Base-by-base conservation (phyloP, 139 green algal genomes). In the Closterium sp. region DNA sequence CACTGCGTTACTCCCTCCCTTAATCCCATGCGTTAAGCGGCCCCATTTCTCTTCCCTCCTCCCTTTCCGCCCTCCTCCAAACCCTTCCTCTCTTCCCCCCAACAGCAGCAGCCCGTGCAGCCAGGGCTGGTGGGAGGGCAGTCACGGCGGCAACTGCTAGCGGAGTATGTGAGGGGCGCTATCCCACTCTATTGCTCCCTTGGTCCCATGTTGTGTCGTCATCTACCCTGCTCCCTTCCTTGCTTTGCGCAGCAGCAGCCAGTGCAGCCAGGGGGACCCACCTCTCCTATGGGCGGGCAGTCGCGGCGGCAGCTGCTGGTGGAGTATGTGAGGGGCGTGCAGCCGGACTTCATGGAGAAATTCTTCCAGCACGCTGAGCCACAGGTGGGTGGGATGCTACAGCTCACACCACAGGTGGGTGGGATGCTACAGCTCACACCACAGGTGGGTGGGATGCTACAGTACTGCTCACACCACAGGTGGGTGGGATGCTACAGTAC, bases 311-410 rank as follows among this genome's bases (percentile, higher is more conserved):
- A 94, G 30, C 86, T 93, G n/a, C 90, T 94, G 76, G 91, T 95
- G 32, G 92, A 95, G 21, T 95, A 93, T 34, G 92, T 96, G 12
- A 31, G 87, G 28, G 88, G n/a, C 8, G 94, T 95, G 69, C 55
- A 95, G 93, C 92, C 92, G 2, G 88, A 94, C 30, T 90, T 92
- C 76, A 91, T 95, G 89, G 93, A 94, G 8, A 34, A 55, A 16
- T 94, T 94, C 55, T 33, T 88, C 34, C 34, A 93, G 4, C 86
- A 33, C 25, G 86, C 90, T 2, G 33, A 43, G 25, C 31, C 30
- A 16, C 85, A 88, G 85, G 85, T 88, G 32, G 64, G 55, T 66
- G 38, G 38, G 38, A 23, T 66, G 38, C 38, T 10, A 66, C 38
- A 66, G 38, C 38, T 21, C 9, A 10, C 1, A 66, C 38, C 38